Evolutionary conservation across 2,329 filamentous ascomycete species (phyloP).

Genomic region (Rhinocladiella similis): DNA sequence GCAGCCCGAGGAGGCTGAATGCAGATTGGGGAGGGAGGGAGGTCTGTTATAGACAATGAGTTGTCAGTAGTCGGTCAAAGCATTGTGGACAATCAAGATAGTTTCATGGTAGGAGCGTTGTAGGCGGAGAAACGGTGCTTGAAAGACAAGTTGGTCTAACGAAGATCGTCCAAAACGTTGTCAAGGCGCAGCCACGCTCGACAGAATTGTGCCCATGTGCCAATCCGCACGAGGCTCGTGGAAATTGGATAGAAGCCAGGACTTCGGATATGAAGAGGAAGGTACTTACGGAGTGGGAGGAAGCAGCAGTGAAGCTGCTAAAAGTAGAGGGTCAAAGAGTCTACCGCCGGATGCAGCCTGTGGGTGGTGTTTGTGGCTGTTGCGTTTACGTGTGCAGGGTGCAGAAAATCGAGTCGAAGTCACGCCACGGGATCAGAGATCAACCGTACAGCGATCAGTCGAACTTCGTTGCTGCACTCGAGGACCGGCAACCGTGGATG

Average conservation of each 20-base stretch:
- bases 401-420: conserved; percentile 10
- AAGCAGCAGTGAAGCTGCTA: conserved; percentile 15
- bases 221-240: neutral
- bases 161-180: neutral
- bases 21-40: conserved; percentile 9
- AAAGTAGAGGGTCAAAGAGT: neutral
- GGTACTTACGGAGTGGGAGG: conserved; percentile 15
- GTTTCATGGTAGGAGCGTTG: conserved; percentile 17
- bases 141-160: conserved; percentile 4
- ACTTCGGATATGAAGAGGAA: conserved; percentile 5
- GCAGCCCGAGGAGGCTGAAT: conserved; percentile 21
- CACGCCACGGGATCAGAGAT: conserved; percentile 29
- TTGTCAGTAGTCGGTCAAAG: conserved; percentile 18
- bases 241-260: conserved; percentile 7
- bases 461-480: conserved; percentile 1
- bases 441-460: conserved; percentile 26
- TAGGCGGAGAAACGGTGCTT: conserved; percentile 16
- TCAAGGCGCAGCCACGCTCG: conserved; percentile 17
- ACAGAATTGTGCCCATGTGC: neutral
- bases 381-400: conserved; percentile 1
- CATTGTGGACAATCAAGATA: conserved; percentile 24
- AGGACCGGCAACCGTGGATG: conserved; percentile 1
- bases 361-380: neutral
- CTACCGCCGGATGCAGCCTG: conserved; percentile 1
- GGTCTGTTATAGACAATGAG: conserved; percentile 17